Conservation (phyloP, 106 monocot species). For the Acanthochlamys bracteata region DNA sequence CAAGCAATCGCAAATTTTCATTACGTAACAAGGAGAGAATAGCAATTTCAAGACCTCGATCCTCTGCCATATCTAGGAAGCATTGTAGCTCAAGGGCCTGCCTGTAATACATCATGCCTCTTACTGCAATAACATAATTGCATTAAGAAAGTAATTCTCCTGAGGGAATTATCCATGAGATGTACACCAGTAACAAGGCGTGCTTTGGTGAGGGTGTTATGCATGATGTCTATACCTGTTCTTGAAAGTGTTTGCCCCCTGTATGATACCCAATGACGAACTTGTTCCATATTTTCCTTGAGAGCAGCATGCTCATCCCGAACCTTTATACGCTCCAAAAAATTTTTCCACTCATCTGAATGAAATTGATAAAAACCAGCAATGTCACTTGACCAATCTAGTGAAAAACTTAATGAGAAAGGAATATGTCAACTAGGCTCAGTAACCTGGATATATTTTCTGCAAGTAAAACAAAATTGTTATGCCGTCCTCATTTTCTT, state of each 20-base stretch:
- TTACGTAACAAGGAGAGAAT: too few relatives aligned
- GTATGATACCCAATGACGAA: slow-evolving; percentile 95
- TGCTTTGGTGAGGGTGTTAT: too few relatives aligned
- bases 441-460: slow-evolving; percentile 92
- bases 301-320: too few relatives aligned
- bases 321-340: slow-evolving; percentile 91
- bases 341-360: slow-evolving; percentile 98
- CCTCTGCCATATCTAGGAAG: slow-evolving; percentile 99
- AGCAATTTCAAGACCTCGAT: too few relatives aligned
- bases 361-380: too few relatives aligned
- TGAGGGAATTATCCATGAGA: too few relatives aligned
- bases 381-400: too few relatives aligned
- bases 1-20: too few relatives aligned
- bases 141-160: too few relatives aligned
- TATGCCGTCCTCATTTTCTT: slow-evolving; percentile 99
- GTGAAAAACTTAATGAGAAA: too few relatives aligned
- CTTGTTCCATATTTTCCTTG: slow-evolving; percentile 96
- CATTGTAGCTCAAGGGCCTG: slow-evolving; percentile 94
- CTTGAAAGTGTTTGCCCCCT: slow-evolving; percentile 94
- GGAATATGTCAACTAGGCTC: not conserved
- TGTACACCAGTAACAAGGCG: too few relatives aligned
- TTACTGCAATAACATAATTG: slow-evolving; percentile 42
- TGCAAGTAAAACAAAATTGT: slow-evolving; percentile 96
- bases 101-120: slow-evolving; percentile 99
- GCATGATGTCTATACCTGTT: too few relatives aligned